A percentile compares a stretch with the other conserved stretches of the same genome.
These are phyloP conservation scores for Leccinum variicolor DNA, from an alignment of 768 basidiomycete genomes.

Conservation along the genomic window DNA sequence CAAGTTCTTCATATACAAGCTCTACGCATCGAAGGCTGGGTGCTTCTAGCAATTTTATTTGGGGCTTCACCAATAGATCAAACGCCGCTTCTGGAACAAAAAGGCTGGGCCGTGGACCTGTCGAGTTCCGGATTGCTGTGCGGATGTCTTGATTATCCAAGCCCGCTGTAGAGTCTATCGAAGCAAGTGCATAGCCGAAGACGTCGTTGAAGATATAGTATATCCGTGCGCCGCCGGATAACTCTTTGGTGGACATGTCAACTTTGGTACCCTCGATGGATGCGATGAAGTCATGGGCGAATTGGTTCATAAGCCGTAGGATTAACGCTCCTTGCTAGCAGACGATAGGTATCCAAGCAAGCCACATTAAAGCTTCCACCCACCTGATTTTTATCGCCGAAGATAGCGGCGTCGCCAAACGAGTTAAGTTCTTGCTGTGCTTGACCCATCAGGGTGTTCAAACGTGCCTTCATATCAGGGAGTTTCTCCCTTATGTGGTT, in stretches of 20 bases:
- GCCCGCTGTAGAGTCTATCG: constrained; percentile 87
- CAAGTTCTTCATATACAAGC: constrained; percentile 96
- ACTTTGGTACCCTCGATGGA: constrained; percentile 97
- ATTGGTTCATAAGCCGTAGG: constrained; percentile 96
- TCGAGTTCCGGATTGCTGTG: constrained; percentile 97
- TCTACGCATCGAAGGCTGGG: constrained; percentile 96
- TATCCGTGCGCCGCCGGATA: constrained; percentile 95
- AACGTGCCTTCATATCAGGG: constrained; percentile 97
- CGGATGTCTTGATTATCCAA: constrained; percentile 94
- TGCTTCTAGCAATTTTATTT: constrained; percentile 93
- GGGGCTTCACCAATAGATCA: constrained; percentile 94
- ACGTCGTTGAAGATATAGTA: constrained; percentile 99
- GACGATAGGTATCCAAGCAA: constrained; percentile 12
- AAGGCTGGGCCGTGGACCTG: constrained; percentile 91
- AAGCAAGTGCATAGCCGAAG: constrained; percentile 87
- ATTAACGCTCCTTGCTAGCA: constrained; percentile 80
- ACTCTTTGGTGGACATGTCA: constrained; percentile 96
- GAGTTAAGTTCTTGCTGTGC: constrained; percentile 97
- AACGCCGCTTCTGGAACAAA: constrained; percentile 98
- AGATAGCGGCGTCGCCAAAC: constrained; percentile 90
- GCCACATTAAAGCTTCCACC: not conserved
- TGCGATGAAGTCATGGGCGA: constrained; percentile 93
- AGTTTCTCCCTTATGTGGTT: constrained; percentile 98
- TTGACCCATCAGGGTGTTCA: constrained; percentile 98
- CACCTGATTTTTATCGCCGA: constrained; percentile 87